Percentiles rank a stretch among this genome's conserved stretches.
phyloP scores from a whole-genome alignment of 306 rosid genomes.

The Prunus fruticosa region DNA sequence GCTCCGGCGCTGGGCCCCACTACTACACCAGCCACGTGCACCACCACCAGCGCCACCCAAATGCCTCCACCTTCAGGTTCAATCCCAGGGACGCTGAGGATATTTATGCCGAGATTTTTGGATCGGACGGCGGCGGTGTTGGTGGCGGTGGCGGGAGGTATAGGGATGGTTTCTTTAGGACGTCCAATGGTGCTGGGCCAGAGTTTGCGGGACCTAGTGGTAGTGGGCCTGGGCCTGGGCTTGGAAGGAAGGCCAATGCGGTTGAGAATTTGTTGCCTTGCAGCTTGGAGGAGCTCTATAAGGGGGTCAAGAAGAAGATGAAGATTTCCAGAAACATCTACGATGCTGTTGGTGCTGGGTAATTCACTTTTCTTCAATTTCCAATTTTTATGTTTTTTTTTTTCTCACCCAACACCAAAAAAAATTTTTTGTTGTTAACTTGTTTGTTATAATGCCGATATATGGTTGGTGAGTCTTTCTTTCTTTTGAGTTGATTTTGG shows the following conservation, averaged over 20 bases:
- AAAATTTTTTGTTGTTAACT: not conserved
- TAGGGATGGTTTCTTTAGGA: constrained; percentile 52
- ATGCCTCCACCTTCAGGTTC: constrained; percentile 47
- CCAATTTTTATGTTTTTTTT: not conserved
- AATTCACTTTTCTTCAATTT: constrained; percentile 4
- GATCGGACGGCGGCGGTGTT: constrained; percentile 37
- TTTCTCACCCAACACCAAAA: not conserved
- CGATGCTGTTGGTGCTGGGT: constrained; percentile 73
- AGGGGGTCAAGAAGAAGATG: constrained; percentile 82
- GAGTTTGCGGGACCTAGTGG: constrained; percentile 14
- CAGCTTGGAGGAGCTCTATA: constrained; percentile 83
- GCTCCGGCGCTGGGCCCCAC: constrained; percentile 20
- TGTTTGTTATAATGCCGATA: not conserved
- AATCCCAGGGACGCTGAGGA: constrained; percentile 72
- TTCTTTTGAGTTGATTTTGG: not conserved
- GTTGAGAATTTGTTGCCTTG: constrained; percentile 66
- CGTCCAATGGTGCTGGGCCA: constrained; percentile 33
- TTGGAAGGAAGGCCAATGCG: constrained; percentile 53
- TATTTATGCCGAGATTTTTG: constrained; percentile 75
- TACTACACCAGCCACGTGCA: constrained; percentile 19
- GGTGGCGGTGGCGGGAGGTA: constrained; percentile 34
- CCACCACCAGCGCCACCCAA: constrained; percentile 31
- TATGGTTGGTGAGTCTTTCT: not conserved
- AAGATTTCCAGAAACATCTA: constrained; percentile 70
- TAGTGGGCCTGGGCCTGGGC: constrained; percentile 1